phyloP scores from a whole-genome alignment of 305 asterid species.

The Solanum hybrid region DNA sequence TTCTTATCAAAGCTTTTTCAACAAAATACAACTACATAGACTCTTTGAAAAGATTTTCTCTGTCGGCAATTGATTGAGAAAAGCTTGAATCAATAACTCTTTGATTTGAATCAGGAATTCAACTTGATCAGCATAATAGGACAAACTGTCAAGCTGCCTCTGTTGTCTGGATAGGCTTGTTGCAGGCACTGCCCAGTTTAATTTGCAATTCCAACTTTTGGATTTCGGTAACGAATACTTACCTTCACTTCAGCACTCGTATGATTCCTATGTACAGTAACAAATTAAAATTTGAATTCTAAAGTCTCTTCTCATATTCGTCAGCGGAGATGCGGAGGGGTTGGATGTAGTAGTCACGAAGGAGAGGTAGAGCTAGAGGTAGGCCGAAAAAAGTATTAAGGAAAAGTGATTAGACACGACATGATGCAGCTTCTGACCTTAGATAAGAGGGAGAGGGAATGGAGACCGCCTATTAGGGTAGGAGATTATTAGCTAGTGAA shows the following conservation, averaged over 20 bases:
- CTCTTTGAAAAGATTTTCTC: background rate
- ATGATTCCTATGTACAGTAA: background rate
- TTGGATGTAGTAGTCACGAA: background rate
- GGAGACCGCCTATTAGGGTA: background rate
- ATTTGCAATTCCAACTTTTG: conserved; percentile 57
- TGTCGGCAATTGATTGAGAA: background rate
- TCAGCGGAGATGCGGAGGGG: background rate
- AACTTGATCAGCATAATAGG: background rate
- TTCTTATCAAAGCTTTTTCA: background rate
- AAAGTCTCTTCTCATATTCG: background rate
- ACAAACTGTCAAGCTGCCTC: conserved; percentile 22
- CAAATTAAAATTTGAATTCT: background rate
- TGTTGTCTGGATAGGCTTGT: conserved; percentile 43
- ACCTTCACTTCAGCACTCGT: background rate
- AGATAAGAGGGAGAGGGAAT: background rate
- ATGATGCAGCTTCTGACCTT: background rate
- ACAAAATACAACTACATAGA: background rate
- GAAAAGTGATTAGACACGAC: background rate
- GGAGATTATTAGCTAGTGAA: background rate
- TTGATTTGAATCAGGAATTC: conserved; percentile 15
- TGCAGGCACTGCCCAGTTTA: conserved; percentile 55
- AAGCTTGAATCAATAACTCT: background rate
- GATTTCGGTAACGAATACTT: conserved; percentile 31
- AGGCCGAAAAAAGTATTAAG: background rate
- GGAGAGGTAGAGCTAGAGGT: background rate